Evolutionary conservation across 768 basidiomycete species (phyloP).

Genomic region (Boletales sp.): DNA sequence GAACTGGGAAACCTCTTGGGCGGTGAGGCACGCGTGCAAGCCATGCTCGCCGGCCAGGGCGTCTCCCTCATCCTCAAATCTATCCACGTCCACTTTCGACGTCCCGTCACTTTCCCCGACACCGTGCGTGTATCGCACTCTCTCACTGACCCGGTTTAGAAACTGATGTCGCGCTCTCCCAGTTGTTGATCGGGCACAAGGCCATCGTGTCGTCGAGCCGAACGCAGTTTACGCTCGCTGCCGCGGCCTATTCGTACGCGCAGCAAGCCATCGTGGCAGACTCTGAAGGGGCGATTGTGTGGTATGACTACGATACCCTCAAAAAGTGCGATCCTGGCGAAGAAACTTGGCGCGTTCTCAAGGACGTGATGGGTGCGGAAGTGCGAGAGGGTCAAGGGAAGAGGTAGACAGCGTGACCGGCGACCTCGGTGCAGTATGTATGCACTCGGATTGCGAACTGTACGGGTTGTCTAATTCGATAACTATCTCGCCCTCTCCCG

Average conservation of each 20-base stretch:
- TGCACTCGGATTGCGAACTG: too few species aligned
- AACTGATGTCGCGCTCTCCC: not conserved
- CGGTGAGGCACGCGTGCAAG: slow-evolving; percentile 49
- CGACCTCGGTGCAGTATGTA: too few species aligned
- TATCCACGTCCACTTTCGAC: slow-evolving; percentile 60
- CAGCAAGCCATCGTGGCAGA: slow-evolving; percentile 64
- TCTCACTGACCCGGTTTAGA: slow-evolving; percentile 3
- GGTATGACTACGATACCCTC: slow-evolving; percentile 74
- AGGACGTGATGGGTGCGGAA: slow-evolving; percentile 16
- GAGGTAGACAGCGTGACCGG: not conserved
- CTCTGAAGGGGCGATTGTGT: slow-evolving; percentile 62
- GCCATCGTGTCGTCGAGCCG: slow-evolving; percentile 36
- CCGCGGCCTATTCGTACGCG: slow-evolving; percentile 59
- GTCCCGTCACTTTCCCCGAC: slow-evolving; percentile 75
- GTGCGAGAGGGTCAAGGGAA: slow-evolving; percentile 13
- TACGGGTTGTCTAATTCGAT: too few species aligned
- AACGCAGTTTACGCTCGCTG: slow-evolving; percentile 48
- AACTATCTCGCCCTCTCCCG: too few species aligned
- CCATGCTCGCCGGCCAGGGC: slow-evolving; percentile 61
- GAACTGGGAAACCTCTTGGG: slow-evolving; percentile 57
- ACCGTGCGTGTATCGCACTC: slow-evolving; percentile 45
- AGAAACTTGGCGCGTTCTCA: slow-evolving; percentile 36
- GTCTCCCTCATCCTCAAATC: slow-evolving; percentile 75
- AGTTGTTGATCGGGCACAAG: slow-evolving; percentile 67
- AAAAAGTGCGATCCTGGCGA: slow-evolving; percentile 63